These are phyloP conservation scores for Datisca glomerata DNA, from an alignment of 306 rosid species.

Conservation along the genomic window DNA sequence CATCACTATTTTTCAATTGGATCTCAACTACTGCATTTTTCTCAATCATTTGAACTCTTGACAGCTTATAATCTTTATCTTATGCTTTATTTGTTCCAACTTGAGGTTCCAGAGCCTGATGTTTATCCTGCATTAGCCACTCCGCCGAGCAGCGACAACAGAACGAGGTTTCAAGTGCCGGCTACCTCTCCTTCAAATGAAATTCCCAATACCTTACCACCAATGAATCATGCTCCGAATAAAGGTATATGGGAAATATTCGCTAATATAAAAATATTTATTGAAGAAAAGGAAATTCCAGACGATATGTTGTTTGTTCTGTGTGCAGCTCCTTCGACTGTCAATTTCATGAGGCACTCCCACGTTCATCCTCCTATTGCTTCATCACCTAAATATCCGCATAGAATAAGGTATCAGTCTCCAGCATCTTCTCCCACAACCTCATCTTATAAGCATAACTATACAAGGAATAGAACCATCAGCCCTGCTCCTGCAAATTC, in stretches of 20 bases:
- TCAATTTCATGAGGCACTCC: conserved; percentile 18
- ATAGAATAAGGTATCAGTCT: conserved; percentile 21
- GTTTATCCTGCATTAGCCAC: conserved; percentile 48
- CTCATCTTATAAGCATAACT: conserved; percentile 33
- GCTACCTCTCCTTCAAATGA: conserved; percentile 13
- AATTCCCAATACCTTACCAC: conserved; percentile 15
- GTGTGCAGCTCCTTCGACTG: conserved; percentile 45
- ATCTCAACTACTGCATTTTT: conserved; percentile 8
- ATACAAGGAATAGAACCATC: conserved; percentile 28
- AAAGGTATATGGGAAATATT: conserved; percentile 10
- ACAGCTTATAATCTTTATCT: not conserved
- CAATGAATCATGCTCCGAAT: conserved; percentile 4
- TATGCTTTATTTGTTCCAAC: conserved; percentile 6
- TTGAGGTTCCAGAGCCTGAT: conserved; percentile 43
- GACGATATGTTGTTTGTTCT: not conserved
- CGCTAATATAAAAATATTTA: not conserved
- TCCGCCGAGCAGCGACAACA: conserved; percentile 13
- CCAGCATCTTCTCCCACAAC: conserved; percentile 39
- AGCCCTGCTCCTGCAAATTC: conserved; percentile 58
- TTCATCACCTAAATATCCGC: conserved; percentile 37
- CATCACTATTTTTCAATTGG: conserved; percentile 5
- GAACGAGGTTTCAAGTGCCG: conserved; percentile 6
- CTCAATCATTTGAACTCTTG: not conserved
- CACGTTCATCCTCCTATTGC: conserved; percentile 29
- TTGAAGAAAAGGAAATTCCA: not conserved